A percentile compares a stretch with the other conserved stretches of the same genome.
Conservation (phyloP, 1,284 basidiomycete genomes). For the Trichosporon faecale region DNA sequence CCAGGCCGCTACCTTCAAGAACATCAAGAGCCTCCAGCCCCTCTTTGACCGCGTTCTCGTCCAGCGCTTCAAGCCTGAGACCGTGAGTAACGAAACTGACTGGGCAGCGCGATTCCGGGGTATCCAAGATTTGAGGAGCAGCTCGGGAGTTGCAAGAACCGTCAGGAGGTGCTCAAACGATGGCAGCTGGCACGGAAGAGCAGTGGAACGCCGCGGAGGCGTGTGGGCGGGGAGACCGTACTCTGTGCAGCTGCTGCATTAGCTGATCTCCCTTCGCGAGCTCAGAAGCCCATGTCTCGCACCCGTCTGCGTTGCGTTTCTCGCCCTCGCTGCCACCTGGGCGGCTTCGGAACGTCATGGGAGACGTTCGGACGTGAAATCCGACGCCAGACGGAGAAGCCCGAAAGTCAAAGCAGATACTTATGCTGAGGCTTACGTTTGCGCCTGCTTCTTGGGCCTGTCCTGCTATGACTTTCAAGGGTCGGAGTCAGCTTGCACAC, state of each 20-base stretch:
- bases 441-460: neutral
- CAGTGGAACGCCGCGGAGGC: neutral
- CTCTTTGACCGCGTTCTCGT: slow-evolving; percentile 95
- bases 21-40: slow-evolving; percentile 86
- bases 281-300: too few relatives aligned
- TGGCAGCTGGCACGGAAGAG: neutral
- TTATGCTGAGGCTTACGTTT: neutral
- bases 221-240: too few relatives aligned
- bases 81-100: slow-evolving; percentile 57
- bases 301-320: too few relatives aligned
- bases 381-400: neutral
- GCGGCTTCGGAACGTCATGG: neutral
- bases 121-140: neutral
- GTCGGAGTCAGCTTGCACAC: neutral
- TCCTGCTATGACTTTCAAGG: neutral
- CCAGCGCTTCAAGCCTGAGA: slow-evolving; percentile 92
- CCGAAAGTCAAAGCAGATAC: neutral
- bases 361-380: neutral
- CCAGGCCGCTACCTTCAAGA: slow-evolving; percentile 73
- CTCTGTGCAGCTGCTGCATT: too few relatives aligned
- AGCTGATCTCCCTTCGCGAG: too few relatives aligned
- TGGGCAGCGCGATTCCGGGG: neutral
- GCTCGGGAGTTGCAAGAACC: neutral
- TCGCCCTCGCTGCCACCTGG: neutral
- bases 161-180: neutral